Conservation (phyloP, 2,329 filamentous ascomycete genomes). For the Pezicula carpinea region DNA sequence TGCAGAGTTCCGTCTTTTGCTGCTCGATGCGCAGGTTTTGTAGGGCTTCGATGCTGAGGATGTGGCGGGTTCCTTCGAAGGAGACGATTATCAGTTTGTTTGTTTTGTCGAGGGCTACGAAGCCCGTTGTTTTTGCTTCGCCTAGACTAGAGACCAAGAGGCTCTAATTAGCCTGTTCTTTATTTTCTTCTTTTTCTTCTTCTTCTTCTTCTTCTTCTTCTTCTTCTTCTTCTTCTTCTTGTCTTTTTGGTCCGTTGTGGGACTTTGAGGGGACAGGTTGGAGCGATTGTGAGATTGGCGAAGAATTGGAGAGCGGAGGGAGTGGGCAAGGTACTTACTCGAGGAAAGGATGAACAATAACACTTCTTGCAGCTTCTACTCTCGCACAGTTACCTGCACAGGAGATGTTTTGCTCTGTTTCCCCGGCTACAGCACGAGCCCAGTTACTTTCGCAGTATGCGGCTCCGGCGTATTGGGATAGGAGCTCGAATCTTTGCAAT, state of each 20-base stretch:
- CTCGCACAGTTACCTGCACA: slow-evolving; percentile 13
- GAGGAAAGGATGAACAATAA: too few relatives aligned
- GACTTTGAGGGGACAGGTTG: too few relatives aligned
- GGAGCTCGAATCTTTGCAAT: slow-evolving; percentile 6
- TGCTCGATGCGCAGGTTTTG: slow-evolving; percentile 7
- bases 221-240: too few relatives aligned
- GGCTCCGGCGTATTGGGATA: slow-evolving; percentile 20
- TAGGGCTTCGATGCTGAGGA: slow-evolving; percentile 1
- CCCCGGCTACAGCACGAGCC: slow-evolving; percentile 6
- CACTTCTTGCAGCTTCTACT: too few relatives aligned
- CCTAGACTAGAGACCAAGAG: too few relatives aligned
- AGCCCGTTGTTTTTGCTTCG: slow-evolving; percentile 12
- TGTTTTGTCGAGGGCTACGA: slow-evolving; percentile 17
- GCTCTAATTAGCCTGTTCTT: slow-evolving; percentile 6
- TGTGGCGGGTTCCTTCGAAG: slow-evolving; percentile 12
- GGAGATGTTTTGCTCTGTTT: slow-evolving; percentile 5
- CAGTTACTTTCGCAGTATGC: slow-evolving; percentile 18
- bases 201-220: too few relatives aligned
- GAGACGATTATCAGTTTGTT: slow-evolving; percentile 18
- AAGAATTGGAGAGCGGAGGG: too few relatives aligned
- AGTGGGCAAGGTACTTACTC: too few relatives aligned
- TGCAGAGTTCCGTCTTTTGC: slow-evolving; percentile 9
- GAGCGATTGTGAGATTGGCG: too few relatives aligned
- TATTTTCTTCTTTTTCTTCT: neutral
- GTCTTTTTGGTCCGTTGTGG: too few relatives aligned